Conservation (phyloP, 1,284 basidiomycete genomes). For the Pholiota adiposa region DNA sequence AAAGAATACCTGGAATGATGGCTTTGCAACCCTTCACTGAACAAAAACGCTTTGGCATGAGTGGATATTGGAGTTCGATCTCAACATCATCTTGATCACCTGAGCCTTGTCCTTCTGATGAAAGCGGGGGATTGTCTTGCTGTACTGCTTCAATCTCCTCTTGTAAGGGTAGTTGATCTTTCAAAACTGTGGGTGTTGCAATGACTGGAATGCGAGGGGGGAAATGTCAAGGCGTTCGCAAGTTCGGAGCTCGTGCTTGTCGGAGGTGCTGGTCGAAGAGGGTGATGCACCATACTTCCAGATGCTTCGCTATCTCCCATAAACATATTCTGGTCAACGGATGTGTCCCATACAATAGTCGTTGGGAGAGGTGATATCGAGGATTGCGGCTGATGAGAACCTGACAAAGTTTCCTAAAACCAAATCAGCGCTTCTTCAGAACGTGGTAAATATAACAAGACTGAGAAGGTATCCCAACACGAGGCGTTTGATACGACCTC, state of each 20-base stretch:
- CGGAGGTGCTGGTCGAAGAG: background rate
- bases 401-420: background rate
- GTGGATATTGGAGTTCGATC: background rate
- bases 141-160: too few relatives aligned
- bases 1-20: constrained; percentile 32
- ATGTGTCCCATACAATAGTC: background rate
- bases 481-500: background rate
- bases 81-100: background rate
- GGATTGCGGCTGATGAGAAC: background rate
- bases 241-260: constrained; percentile 40
- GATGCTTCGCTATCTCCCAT: constrained; percentile 9
- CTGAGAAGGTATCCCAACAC: background rate
- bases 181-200: too few relatives aligned
- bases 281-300: background rate
- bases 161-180: too few relatives aligned
- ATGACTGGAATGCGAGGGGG: background rate
- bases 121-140: background rate
- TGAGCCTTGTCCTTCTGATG: too few relatives aligned
- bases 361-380: background rate
- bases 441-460: constrained; percentile 2
- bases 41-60: constrained; percentile 41
- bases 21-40: constrained; percentile 60
- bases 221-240: constrained; percentile 28
- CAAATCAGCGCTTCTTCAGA: background rate
- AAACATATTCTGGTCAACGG: constrained; percentile 40